phyloP scores from a whole-genome alignment of 2,329 filamentous ascomycete species.

The Neobulgaria alba region DNA sequence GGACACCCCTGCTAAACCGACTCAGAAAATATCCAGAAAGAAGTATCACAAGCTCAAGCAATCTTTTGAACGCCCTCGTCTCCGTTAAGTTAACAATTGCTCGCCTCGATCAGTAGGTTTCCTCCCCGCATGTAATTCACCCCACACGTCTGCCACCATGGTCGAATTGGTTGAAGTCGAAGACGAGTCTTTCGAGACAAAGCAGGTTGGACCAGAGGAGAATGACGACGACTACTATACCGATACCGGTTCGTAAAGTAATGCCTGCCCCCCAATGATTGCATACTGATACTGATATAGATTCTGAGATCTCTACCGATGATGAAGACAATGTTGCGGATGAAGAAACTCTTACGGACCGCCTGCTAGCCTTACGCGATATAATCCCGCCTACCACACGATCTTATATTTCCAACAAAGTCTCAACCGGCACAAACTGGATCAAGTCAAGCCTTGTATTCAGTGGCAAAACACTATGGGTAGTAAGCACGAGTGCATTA shows the following conservation, averaged over 20 bases:
- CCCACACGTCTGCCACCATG: conserved; percentile 81
- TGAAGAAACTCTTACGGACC: conserved; percentile 56
- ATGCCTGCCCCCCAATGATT: neutral
- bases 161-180: conserved; percentile 95
- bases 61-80: no score
- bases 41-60: no score
- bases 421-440: conserved; percentile 46
- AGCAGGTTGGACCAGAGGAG: conserved; percentile 57
- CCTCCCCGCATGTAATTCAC: conserved; percentile 65
- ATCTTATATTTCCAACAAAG: conserved; percentile 54
- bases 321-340: conserved; percentile 53
- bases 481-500: conserved; percentile 81
- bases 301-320: conserved; percentile 78
- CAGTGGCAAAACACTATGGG: conserved; percentile 81
- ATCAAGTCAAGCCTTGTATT: conserved; percentile 56
- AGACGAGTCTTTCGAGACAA: conserved; percentile 83
- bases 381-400: conserved; percentile 67
- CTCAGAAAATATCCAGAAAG: no score
- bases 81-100: no score
- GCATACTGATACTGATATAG: conserved; percentile 34
- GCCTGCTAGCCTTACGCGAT: conserved; percentile 64
- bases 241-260: conserved; percentile 64
- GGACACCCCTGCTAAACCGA: no score
- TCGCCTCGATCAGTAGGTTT: no score
- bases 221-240: conserved; percentile 81